Conservation (phyloP, 108 stramenopile species). For the Parietichytrium sp. region DNA sequence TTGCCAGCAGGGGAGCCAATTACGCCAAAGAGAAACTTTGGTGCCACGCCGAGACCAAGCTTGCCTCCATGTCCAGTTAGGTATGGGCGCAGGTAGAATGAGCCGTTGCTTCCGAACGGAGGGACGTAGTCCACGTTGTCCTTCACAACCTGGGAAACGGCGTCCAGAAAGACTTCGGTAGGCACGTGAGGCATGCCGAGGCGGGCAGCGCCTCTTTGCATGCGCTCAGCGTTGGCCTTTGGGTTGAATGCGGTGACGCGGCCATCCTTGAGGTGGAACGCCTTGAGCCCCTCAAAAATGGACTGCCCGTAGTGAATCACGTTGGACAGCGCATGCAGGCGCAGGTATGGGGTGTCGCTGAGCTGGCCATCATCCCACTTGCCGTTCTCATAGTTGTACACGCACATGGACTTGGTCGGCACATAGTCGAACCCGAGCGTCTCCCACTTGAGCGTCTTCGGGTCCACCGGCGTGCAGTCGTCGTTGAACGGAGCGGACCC, state of each 20-base stretch:
- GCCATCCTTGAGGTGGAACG: conserved; percentile 86
- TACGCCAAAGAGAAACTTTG: conserved; percentile 91
- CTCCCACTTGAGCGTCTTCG: conserved; percentile 76
- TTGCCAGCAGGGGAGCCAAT: conserved; percentile 92
- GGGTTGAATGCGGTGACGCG: conserved; percentile 90
- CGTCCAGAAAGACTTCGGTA: conserved; percentile 81
- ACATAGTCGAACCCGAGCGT: conserved; percentile 93
- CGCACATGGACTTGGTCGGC: conserved; percentile 81
- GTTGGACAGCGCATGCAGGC: conserved; percentile 90
- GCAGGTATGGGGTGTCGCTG: conserved; percentile 73
- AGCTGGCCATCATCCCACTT: conserved; percentile 50
- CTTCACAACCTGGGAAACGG: conserved; percentile 75
- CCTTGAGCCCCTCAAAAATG: conserved; percentile 98
- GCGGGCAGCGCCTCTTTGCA: conserved; percentile 68
- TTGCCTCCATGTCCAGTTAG: conserved; percentile 89
- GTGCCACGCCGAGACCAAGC: conserved; percentile 92
- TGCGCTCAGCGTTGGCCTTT: conserved; percentile 75
- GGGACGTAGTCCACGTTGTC: conserved; percentile 95
- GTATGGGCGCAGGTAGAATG: conserved; percentile 91
- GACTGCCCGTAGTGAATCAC: conserved; percentile 96
- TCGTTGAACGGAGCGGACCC: too few relatives aligned
- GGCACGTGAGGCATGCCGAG: conserved; percentile 86
- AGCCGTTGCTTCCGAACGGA: conserved; percentile 82
- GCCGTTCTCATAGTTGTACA: conserved; percentile 74
- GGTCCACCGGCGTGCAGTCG: too few relatives aligned